Conservation (phyloP, 352 stramenopile genomes). For the Globisporangium barbulae region DNA sequence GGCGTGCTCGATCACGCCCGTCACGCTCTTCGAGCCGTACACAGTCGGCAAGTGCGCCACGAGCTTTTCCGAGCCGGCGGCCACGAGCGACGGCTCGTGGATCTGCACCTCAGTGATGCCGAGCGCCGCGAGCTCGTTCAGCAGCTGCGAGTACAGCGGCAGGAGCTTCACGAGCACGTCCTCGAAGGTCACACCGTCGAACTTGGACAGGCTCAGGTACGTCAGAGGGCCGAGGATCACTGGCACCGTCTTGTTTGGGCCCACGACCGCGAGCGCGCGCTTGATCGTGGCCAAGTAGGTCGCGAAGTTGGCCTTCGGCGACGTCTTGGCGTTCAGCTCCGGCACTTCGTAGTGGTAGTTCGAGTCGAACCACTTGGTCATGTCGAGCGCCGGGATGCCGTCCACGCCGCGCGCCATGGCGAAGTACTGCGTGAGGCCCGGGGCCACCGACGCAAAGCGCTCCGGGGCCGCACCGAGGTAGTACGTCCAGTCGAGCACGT, state of each 20-base stretch:
- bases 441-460: constrained; percentile 65
- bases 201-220: constrained; percentile 81
- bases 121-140: constrained; percentile 66
- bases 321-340: constrained; percentile 76
- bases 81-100: constrained; percentile 89
- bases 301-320: constrained; percentile 77
- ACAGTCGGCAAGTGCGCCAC: constrained; percentile 55
- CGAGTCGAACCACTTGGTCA: constrained; percentile 95
- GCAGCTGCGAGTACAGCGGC: constrained; percentile 76
- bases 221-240: constrained; percentile 84
- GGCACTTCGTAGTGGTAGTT: constrained; percentile 96
- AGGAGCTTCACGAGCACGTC: constrained; percentile 69
- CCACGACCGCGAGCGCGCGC: constrained; percentile 77
- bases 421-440: constrained; percentile 81
- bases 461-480: constrained; percentile 78
- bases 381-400: constrained; percentile 89
- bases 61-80: constrained; percentile 53
- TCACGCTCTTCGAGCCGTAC: constrained; percentile 57
- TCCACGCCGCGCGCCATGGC: constrained; percentile 89
- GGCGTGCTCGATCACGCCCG: constrained; percentile 59
- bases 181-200: constrained; percentile 67
- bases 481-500: constrained; percentile 87
- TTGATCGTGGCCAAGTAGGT: constrained; percentile 69
- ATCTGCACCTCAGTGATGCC: constrained; percentile 88
- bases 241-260: constrained; percentile 76